phyloP scores from a whole-genome alignment of 306 rosid genomes.

The Hylodesmum podocarpum region DNA sequence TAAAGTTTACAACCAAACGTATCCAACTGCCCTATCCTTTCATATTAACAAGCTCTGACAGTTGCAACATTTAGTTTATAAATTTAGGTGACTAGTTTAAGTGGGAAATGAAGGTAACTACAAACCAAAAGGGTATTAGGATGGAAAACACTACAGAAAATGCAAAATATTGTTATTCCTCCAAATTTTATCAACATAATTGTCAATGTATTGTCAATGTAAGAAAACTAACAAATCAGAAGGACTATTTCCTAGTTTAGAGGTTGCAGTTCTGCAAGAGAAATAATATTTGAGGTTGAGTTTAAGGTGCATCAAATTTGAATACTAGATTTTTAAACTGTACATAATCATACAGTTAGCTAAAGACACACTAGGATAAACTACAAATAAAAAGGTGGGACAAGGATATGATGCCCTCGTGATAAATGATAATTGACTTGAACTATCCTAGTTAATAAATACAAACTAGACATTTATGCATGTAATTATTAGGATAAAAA shows the following conservation, averaged over 20 bases:
- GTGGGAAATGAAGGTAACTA: background rate
- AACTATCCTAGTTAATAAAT: background rate
- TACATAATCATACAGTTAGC: background rate
- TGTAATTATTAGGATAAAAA: background rate
- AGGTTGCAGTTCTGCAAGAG: conserved; percentile 7
- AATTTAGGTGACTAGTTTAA: conserved; percentile 26
- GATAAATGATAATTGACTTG: background rate
- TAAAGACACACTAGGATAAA: background rate
- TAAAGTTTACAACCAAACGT: conserved; percentile 93
- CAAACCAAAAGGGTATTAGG: background rate
- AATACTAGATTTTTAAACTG: background rate
- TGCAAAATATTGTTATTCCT: background rate
- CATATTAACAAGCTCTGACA: conserved; percentile 94
- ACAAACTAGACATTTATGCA: background rate
- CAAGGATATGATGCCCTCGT: background rate
- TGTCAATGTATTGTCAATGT: background rate
- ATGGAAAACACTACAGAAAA: conserved; percentile 5
- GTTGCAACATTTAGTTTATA: conserved; percentile 43
- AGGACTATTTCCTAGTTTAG: background rate
- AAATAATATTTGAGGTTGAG: background rate
- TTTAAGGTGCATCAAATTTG: background rate
- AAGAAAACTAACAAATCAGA: conserved; percentile 5
- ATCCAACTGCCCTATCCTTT: conserved; percentile 99
- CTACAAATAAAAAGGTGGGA: background rate
- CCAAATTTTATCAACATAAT: background rate